These are phyloP conservation scores for Homolaphlyctis polyrhiza DNA, from an alignment of 371 early-diverging fungal genomes.

Conservation along the genomic window DNA sequence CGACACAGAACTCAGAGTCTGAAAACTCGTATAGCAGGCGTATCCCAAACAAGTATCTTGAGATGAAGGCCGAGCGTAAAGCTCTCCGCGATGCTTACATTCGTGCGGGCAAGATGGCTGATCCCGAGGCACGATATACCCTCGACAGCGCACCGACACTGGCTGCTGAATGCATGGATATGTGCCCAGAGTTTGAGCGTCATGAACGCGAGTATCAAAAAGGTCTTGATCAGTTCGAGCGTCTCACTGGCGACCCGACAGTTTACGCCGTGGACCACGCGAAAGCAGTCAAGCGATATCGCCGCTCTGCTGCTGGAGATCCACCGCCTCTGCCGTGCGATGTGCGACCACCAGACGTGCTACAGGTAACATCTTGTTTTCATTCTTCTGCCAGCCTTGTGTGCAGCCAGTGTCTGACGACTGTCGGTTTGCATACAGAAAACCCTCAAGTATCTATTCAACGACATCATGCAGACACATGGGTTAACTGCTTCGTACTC, in stretches of 20 bases:
- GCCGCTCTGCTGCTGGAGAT: conserved; percentile 84
- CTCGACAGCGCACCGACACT: conserved; percentile 67
- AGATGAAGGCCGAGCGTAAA: conserved; percentile 32
- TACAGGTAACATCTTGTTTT: conserved; percentile 38
- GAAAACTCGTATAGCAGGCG: no score
- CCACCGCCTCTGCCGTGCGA: conserved; percentile 85
- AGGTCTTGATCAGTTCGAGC: conserved; percentile 64
- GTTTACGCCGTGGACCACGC: conserved; percentile 48
- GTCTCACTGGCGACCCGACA: neutral
- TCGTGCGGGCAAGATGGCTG: conserved; percentile 48
- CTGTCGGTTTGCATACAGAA: conserved; percentile 19
- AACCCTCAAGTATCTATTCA: conserved; percentile 76
- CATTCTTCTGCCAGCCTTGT: neutral
- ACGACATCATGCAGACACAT: conserved; percentile 45
- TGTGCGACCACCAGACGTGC: conserved; percentile 73
- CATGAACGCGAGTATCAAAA: conserved; percentile 78
- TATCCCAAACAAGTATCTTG: no score
- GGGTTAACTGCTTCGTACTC: conserved; percentile 63
- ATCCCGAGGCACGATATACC: conserved; percentile 48
- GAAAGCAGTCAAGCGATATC: conserved; percentile 76
- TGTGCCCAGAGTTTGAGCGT: conserved; percentile 90
- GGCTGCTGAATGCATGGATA: conserved; percentile 74
- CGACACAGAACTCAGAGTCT: no score
- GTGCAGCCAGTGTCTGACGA: neutral
- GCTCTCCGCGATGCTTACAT: conserved; percentile 30